phyloP scores from a whole-genome alignment of 371 early-diverging fungal genomes.

The Cladochytrium tenue region DNA sequence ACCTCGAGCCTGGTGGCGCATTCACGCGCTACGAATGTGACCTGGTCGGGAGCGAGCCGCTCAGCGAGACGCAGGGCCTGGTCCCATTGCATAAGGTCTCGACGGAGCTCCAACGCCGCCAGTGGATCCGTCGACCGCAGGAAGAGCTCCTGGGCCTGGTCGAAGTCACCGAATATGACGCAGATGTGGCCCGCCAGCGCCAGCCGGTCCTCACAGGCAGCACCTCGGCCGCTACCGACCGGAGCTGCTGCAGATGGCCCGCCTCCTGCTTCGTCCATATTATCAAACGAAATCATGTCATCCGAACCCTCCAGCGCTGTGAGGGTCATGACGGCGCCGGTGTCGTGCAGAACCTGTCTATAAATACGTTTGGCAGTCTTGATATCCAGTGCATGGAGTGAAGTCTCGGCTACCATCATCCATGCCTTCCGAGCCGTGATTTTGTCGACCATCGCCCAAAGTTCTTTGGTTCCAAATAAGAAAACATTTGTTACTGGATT shows the following conservation, averaged over 20 bases:
- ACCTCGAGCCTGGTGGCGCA: constrained; percentile 51
- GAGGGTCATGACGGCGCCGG: constrained; percentile 43
- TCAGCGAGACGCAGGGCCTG: constrained; percentile 48
- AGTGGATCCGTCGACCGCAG: constrained; percentile 36
- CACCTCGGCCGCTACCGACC: constrained; percentile 19
- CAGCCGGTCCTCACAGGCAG: constrained; percentile 33
- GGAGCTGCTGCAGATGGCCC: neutral
- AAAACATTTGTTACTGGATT: neutral
- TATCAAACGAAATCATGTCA: neutral
- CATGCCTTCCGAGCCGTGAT: constrained; percentile 38
- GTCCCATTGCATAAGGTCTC: constrained; percentile 53
- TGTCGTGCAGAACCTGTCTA: constrained; percentile 41
- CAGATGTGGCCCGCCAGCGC: constrained; percentile 44
- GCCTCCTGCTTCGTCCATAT: neutral
- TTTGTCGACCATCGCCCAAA: constrained; percentile 31
- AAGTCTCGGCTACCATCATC: constrained; percentile 44
- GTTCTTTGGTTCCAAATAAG: constrained; percentile 20
- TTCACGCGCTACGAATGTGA: constrained; percentile 39
- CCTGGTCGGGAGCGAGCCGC: constrained; percentile 38
- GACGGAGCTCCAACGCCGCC: constrained; percentile 43
- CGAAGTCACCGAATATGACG: constrained; percentile 40
- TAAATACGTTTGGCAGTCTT: constrained; percentile 45
- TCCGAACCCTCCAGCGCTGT: constrained; percentile 5
- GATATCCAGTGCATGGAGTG: constrained; percentile 40
- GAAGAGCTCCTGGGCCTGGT: constrained; percentile 50